These are phyloP conservation scores for Stropharia rugosoannulata DNA, from an alignment of 768 basidiomycete genomes.

Conservation along the genomic window DNA sequence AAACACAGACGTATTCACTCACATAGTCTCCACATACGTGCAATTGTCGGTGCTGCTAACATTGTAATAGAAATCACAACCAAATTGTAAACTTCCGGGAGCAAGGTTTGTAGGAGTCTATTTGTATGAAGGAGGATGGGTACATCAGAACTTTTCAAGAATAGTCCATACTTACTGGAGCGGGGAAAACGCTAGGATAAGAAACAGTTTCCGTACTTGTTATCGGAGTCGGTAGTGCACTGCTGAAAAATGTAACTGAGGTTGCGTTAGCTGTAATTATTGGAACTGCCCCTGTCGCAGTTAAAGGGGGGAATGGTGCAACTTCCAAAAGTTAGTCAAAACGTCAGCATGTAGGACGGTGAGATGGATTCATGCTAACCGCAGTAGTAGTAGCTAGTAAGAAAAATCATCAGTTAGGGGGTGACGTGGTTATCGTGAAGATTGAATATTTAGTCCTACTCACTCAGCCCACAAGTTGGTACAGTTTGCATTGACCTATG, in stretches of 20 bases:
- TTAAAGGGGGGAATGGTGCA: constrained; percentile 21
- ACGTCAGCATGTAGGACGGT: no score
- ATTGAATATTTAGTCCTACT: neutral
- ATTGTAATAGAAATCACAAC: constrained; percentile 1
- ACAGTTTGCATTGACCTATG: constrained; percentile 22
- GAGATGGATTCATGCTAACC: neutral
- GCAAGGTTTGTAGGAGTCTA: neutral
- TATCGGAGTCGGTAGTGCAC: constrained; percentile 1
- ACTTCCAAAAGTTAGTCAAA: neutral
- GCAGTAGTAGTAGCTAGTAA: constrained; percentile 19
- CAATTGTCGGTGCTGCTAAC: neutral
- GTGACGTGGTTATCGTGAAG: no score
- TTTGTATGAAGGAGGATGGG: no score
- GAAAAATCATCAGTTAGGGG: no score
- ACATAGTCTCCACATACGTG: neutral
- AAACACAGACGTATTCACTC: neutral
- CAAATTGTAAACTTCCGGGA: neutral
- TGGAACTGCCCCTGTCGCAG: neutral
- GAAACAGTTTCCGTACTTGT: constrained; percentile 4
- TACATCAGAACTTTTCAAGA: no score
- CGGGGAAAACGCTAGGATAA: neutral
- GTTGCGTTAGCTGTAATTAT: neutral
- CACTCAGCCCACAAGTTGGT: constrained; percentile 21
- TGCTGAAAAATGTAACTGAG: neutral
- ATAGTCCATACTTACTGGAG: neutral